Percentiles rank a stretch among this genome's conserved stretches.
Evolutionary conservation across 805 yeast species (phyloP).

Genomic region (Suhomyces sp.): DNA sequence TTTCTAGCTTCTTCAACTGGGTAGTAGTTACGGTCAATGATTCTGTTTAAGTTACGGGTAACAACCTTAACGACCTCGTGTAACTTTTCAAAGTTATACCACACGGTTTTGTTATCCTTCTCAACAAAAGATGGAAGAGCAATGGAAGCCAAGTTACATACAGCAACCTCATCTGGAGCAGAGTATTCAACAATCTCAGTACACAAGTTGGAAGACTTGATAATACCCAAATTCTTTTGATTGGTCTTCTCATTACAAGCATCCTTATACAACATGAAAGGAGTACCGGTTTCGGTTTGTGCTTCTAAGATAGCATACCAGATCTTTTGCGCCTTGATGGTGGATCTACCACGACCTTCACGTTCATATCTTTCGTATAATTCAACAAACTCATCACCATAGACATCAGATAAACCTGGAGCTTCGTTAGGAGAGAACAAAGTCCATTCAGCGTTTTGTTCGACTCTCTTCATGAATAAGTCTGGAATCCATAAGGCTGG

Average conservation of each 20-base stretch:
- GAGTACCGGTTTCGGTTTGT: slow-evolving; percentile 96
- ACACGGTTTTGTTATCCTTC: slow-evolving; percentile 20
- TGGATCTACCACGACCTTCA: slow-evolving; percentile 55
- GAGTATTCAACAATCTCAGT: slow-evolving; percentile 94
- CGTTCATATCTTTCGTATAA: slow-evolving; percentile 72
- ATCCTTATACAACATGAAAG: slow-evolving; percentile 92
- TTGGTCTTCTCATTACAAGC: slow-evolving; percentile 84
- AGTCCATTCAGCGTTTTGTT: slow-evolving; percentile 78
- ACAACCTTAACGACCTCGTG: slow-evolving; percentile 78
- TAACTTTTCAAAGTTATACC: slow-evolving; percentile 68
- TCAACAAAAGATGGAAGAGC: slow-evolving; percentile 78
- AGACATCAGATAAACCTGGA: slow-evolving; percentile 78
- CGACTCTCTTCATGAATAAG: slow-evolving; percentile 88
- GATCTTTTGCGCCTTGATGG: slow-evolving; percentile 81
- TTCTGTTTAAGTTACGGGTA: slow-evolving; percentile 71
- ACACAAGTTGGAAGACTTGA: slow-evolving; percentile 91
- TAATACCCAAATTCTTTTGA: slow-evolving; percentile 88
- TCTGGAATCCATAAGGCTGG: slow-evolving; percentile 95
- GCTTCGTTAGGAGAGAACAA: slow-evolving; percentile 87
- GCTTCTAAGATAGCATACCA: slow-evolving; percentile 90
- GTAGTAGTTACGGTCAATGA: slow-evolving; percentile 83
- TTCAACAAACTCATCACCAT: slow-evolving; percentile 78
- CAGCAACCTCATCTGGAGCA: slow-evolving; percentile 90
- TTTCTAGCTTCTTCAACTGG: slow-evolving; percentile 75
- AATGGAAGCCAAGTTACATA: slow-evolving; percentile 89